A percentile compares a stretch with the other conserved stretches of the same genome.
phyloP scores from a whole-genome alignment of 768 basidiomycete genomes.

The Macrolepiota albuminosa region DNA sequence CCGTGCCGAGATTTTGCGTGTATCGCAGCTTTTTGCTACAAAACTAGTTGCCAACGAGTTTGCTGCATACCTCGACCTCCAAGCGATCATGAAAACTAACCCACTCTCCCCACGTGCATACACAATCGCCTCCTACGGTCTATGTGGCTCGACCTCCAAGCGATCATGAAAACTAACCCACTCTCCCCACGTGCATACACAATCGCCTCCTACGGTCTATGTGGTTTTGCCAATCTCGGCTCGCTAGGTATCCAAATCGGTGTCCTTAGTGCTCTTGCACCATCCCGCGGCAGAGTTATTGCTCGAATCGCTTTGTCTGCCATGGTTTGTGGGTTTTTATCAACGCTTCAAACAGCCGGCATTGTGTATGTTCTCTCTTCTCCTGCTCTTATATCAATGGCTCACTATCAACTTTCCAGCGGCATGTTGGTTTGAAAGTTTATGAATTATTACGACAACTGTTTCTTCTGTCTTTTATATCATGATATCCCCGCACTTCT shows the following conservation, averaged over 20 bases:
- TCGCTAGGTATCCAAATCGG: slow-evolving; percentile 79
- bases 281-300: slow-evolving; percentile 62
- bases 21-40: slow-evolving; percentile 77
- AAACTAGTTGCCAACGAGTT: slow-evolving; percentile 90
- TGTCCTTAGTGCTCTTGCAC: slow-evolving; percentile 41
- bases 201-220: slow-evolving; percentile 83
- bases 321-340: slow-evolving; percentile 30
- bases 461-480: neutral
- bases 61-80: slow-evolving; percentile 64
- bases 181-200: slow-evolving; percentile 72
- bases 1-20: slow-evolving; percentile 71
- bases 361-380: slow-evolving; percentile 21
- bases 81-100: slow-evolving; percentile 39
- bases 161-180: slow-evolving; percentile 41
- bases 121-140: slow-evolving; percentile 81
- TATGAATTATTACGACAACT: neutral
- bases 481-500: neutral
- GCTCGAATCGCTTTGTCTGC: slow-evolving; percentile 58
- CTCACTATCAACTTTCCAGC: slow-evolving; percentile 7
- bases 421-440: slow-evolving; percentile 18
- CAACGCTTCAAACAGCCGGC: slow-evolving; percentile 30
- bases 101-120: slow-evolving; percentile 70
- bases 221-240: slow-evolving; percentile 87
- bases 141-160: slow-evolving; percentile 70
- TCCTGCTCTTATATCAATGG: slow-evolving; percentile 11